phyloP scores from a whole-genome alignment of 2,329 filamentous ascomycete species.

The Colletotrichum shisoi region DNA sequence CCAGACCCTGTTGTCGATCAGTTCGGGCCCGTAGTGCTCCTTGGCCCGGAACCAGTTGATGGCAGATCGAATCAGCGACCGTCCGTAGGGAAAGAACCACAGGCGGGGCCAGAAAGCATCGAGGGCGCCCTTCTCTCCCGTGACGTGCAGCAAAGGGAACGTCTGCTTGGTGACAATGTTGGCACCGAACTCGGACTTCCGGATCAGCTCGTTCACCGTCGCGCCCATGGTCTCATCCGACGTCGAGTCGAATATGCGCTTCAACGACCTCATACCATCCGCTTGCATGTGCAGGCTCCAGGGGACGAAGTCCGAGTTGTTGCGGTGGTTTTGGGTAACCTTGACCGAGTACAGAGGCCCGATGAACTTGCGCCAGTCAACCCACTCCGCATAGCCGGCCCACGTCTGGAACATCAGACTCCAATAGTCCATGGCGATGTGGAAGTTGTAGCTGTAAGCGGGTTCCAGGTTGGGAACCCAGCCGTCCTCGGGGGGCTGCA shows the following conservation, averaged over 20 bases:
- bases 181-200: slow-evolving; percentile 47
- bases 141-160: slow-evolving; percentile 52
- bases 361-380: slow-evolving; percentile 48
- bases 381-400: slow-evolving; percentile 48
- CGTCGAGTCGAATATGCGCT: slow-evolving; percentile 46
- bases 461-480: slow-evolving; percentile 40
- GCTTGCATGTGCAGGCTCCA: slow-evolving; percentile 47
- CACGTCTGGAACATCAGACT: slow-evolving; percentile 53
- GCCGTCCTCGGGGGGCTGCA: slow-evolving; percentile 40
- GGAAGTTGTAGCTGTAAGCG: slow-evolving; percentile 43
- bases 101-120: slow-evolving; percentile 47
- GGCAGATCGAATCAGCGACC: slow-evolving; percentile 45
- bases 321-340: slow-evolving; percentile 39
- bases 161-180: slow-evolving; percentile 51
- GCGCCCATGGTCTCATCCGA: slow-evolving; percentile 43
- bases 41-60: slow-evolving; percentile 42
- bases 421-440: slow-evolving; percentile 54
- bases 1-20: slow-evolving; percentile 48
- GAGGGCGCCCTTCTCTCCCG: slow-evolving; percentile 49
- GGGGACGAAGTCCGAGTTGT: slow-evolving; percentile 44
- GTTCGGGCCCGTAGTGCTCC: slow-evolving; percentile 42
- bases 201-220: slow-evolving; percentile 47
- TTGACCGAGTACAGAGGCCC: slow-evolving; percentile 43
- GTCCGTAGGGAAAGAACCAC: slow-evolving; percentile 52
- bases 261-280: slow-evolving; percentile 45